A percentile compares a stretch with the other conserved stretches of the same genome.
Conservation (phyloP, 495 filamentous ascomycete genomes). For the Cladorrhinum samala region DNA sequence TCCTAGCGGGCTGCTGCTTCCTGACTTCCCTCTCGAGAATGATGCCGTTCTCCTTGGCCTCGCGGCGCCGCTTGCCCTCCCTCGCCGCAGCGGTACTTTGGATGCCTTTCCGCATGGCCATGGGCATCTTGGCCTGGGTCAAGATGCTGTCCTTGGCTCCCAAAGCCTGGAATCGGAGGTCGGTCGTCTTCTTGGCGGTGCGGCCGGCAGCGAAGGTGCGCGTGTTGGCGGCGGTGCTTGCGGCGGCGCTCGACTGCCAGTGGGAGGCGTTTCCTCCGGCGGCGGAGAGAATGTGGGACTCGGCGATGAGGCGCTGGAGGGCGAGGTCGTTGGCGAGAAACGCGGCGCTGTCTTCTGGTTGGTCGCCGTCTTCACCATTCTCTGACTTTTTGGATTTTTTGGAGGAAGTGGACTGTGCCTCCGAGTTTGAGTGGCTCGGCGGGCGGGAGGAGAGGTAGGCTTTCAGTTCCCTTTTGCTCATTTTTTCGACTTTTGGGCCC, state of each 20-base stretch:
- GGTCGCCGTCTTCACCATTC: constrained; percentile 25
- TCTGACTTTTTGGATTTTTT: constrained; percentile 30
- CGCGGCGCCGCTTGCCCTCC: constrained; percentile 64
- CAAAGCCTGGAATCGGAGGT: constrained; percentile 72
- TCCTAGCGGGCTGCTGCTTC: constrained; percentile 21
- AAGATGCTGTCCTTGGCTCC: constrained; percentile 71
- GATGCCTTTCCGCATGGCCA: constrained; percentile 74
- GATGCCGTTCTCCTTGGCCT: constrained; percentile 86
- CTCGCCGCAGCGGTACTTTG: constrained; percentile 52
- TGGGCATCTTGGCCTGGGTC: constrained; percentile 76
- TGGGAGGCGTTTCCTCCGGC: constrained; percentile 48
- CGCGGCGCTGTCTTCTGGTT: constrained; percentile 45
- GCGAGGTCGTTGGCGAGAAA: constrained; percentile 85
- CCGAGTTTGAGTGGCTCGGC: constrained; percentile 25
- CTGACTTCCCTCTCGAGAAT: constrained; percentile 64
- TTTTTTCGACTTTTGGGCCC: constrained; percentile 31
- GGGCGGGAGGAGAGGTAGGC: constrained; percentile 61
- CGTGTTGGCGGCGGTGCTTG: constrained; percentile 17
- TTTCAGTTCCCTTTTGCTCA: constrained; percentile 65
- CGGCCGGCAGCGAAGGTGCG: constrained; percentile 34
- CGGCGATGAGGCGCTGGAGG: constrained; percentile 78
- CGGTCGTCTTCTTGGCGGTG: constrained; percentile 63
- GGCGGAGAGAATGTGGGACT: constrained; percentile 85
- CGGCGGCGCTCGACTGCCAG: constrained; percentile 23
- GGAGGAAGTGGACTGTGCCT: constrained; percentile 14